Evolutionary conservation across 768 basidiomycete genomes (phyloP), one percentile per base, ranked within the genome.

Genomic region (Floccularia luteovirens): DNA sequence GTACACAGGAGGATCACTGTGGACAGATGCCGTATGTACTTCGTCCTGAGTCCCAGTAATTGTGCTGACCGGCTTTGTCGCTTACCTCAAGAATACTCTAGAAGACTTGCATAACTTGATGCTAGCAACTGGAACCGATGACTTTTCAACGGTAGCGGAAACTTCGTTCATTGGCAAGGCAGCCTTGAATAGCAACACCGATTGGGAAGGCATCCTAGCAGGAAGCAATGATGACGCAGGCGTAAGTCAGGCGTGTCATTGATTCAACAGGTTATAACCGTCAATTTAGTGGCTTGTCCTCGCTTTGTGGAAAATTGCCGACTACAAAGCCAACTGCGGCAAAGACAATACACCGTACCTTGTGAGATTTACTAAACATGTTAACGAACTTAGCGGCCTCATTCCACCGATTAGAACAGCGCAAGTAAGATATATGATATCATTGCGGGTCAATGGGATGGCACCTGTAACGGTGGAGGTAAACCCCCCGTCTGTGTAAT

Each of bases 21-120:
- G 74, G 75, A 77, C 75, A 1, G 72, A 77, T 48, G 68, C 72
- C 3, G 74, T 76, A 43, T n/a, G 64, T 49, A 3, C 24, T 31
- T 14, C 25, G 14, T 19, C 39, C 12, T 30, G 19, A 28, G 19
- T 13, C 1, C 6, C 19, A n/a, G 12, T 16, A 14, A 6, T 21
- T 25, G 28, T 16, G 7, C 2, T 21, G 19, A 31, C 24, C 21
- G 7, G 6, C 17, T 37, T 31, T 19, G 11, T 42, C 31, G 28
- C 21, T 17, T 14, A 5, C 19, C 24, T 27, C 30, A 16, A 77
- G 75, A 78, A 77, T 46, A 63, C 74, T 4, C 47, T 75, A 22
- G 76, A 77, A 48, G 74, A 77, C 46, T 51, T 77, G 11, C 72
- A 77, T 46, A 77, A 75, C 52, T 55, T 77, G 38, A 77, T 77